Evolutionary conservation across 495 filamentous ascomycete genomes (phyloP).

Genomic region (Friedmanniomyces simplex): DNA sequence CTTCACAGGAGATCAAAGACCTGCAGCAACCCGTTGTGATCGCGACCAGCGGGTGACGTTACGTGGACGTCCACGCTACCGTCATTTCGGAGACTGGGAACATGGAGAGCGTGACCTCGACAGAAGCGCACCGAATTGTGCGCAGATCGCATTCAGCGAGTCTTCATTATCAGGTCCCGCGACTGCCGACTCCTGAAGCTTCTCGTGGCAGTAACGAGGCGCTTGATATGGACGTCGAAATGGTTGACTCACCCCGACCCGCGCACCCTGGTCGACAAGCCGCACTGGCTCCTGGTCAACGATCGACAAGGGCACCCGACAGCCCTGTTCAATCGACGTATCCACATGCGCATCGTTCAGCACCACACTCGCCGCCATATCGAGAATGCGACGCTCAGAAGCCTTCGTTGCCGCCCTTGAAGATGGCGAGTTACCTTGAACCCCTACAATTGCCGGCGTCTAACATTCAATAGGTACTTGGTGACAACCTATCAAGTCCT

Average conservation of each 20-base stretch:
- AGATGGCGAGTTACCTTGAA: slow-evolving; percentile 5
- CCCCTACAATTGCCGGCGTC: neutral
- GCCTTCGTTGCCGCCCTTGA: slow-evolving; percentile 16
- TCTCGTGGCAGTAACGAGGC: neutral
- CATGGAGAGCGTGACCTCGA: too few relatives aligned
- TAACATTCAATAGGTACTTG: slow-evolving; percentile 5
- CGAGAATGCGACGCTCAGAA: neutral
- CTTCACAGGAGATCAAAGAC: too few relatives aligned
- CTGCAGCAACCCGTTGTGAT: too few relatives aligned
- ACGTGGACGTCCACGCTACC: too few relatives aligned
- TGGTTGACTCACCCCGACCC: neutral
- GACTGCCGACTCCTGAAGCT: neutral
- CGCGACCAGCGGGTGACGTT: too few relatives aligned
- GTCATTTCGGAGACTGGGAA: too few relatives aligned
- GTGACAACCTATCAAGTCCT: slow-evolving; percentile 11
- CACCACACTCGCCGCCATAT: slow-evolving; percentile 16
- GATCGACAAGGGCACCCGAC: neutral
- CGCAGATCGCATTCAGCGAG: too few relatives aligned
- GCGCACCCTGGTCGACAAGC: neutral
- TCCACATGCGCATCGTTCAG: neutral
- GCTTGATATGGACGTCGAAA: neutral
- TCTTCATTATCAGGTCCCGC: neutral
- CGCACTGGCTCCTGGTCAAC: neutral
- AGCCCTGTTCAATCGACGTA: neutral
- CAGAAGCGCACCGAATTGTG: too few relatives aligned